Conservation (phyloP, 2,329 filamentous ascomycete species). For the Parastagonospora avenae region DNA sequence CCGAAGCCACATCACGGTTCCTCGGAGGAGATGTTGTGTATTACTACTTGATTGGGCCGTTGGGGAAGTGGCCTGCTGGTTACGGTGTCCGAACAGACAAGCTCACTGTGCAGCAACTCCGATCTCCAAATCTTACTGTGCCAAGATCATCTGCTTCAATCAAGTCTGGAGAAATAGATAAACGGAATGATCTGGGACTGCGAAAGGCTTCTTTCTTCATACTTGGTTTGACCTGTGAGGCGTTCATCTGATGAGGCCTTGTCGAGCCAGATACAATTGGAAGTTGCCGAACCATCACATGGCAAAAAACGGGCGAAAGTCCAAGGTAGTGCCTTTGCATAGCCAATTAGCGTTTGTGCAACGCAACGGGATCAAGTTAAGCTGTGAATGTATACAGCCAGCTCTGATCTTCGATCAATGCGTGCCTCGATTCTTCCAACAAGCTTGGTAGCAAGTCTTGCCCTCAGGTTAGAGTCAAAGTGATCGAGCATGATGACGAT, state of each 20-base stretch:
- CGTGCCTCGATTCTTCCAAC: too few species aligned
- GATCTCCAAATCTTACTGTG: not conserved
- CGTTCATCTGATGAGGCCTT: too few species aligned
- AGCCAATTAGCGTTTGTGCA: too few species aligned
- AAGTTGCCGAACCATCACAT: too few species aligned
- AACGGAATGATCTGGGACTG: not conserved
- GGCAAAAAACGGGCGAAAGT: too few species aligned
- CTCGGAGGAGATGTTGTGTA: not conserved
- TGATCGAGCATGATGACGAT: too few species aligned
- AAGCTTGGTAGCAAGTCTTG: not conserved
- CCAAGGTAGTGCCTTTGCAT: too few species aligned
- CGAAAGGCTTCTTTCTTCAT: not conserved
- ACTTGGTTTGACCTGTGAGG: too few species aligned
- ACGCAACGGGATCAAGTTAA: too few species aligned
- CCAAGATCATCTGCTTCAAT: not conserved
- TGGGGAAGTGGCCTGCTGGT: not conserved
- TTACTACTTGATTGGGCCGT: not conserved
- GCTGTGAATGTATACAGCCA: too few species aligned
- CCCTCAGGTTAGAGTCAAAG: not conserved
- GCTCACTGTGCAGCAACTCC: slow-evolving; percentile 1
- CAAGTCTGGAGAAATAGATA: not conserved
- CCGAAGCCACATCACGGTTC: not conserved
- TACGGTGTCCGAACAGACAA: not conserved
- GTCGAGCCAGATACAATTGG: too few species aligned
- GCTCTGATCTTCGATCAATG: too few species aligned